Evolutionary conservation across 208 protist species (phyloP), one percentile per base, ranked within the genome.

Genomic region (Crithidia thermophila): DNA sequence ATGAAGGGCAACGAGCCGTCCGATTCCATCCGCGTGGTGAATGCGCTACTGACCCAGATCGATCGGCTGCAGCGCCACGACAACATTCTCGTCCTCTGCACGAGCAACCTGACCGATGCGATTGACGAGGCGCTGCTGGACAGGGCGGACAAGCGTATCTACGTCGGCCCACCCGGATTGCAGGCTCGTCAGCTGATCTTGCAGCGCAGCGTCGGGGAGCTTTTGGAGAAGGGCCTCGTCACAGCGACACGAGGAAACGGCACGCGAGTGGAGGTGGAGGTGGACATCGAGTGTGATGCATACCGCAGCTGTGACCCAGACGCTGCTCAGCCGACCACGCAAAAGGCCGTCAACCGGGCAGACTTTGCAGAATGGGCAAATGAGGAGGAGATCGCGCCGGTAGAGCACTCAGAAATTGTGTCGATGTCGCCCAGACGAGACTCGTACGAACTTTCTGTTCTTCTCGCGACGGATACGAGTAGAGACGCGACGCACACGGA

Each of bases 41-140:
- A 99, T 69, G 97, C 98, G 18, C 69, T 99, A 25, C 84, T 99
- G 1, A 99, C 98, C 8, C 98, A 99, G 72, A 64, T 99, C 13
- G 98, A 99, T 78, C 70, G 68, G 16, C 71, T 99, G 4, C 90
- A 97, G 73, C 37, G 64, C 2, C 74, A 76, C 37, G 57, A 36
- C 3, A 99, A 99, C 65, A 85, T 98, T 6, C 40, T 99, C 0
- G 79, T 99, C 0, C 71, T 99, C 3, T 74, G 97, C 13, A 99
- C 98, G 1, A 98, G 92, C 46, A 99, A 99, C 84, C 63, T 99
- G 16, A 98, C 93, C 1, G 78, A 65, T 3, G 97, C 97, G 2
- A 95, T 98, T 47, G 95, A 98, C 72, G 74, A 84, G 2, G 97
- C 96, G n/a, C 99, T 99, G 65, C 64, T 98, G 20, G 97, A 99